Evolutionary conservation across 495 filamentous ascomycete genomes (phyloP).

Genomic region (Staphylotrichum longicolle): DNA sequence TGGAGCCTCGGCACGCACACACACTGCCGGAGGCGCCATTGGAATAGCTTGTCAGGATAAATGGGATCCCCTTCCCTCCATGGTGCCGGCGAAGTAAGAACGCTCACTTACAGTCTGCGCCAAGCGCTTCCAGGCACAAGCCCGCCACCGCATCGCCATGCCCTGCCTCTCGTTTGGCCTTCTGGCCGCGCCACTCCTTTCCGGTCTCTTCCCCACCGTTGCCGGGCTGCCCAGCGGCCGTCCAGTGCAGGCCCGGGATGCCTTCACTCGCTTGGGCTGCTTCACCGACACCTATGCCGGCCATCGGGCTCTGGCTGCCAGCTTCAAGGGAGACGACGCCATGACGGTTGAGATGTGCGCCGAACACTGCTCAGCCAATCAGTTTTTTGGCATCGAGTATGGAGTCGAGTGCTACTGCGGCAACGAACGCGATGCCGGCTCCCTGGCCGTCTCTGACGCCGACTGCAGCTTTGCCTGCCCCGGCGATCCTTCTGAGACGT

Average conservation of each 20-base stretch:
- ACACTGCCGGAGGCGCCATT: no score
- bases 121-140: no score
- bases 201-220: no score
- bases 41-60: no score
- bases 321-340: conserved; percentile 44
- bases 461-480: conserved; percentile 52
- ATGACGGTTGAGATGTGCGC: conserved; percentile 63
- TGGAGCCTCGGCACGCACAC: no score
- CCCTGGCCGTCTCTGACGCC: conserved; percentile 37
- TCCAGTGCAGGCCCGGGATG: not conserved
- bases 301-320: conserved; percentile 54
- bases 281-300: conserved; percentile 36
- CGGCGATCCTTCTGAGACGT: conserved; percentile 44
- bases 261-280: conserved; percentile 45
- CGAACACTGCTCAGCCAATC: conserved; percentile 52
- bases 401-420: conserved; percentile 68
- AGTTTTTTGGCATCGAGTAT: conserved; percentile 63
- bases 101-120: no score
- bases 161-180: no score
- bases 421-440: conserved; percentile 42
- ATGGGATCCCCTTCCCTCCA: no score
- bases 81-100: no score
- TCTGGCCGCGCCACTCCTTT: no score
- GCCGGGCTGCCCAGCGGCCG: no score
- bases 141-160: no score